Conservation (phyloP, 2,329 filamentous ascomycete species). For the Penicillium sp. region DNA sequence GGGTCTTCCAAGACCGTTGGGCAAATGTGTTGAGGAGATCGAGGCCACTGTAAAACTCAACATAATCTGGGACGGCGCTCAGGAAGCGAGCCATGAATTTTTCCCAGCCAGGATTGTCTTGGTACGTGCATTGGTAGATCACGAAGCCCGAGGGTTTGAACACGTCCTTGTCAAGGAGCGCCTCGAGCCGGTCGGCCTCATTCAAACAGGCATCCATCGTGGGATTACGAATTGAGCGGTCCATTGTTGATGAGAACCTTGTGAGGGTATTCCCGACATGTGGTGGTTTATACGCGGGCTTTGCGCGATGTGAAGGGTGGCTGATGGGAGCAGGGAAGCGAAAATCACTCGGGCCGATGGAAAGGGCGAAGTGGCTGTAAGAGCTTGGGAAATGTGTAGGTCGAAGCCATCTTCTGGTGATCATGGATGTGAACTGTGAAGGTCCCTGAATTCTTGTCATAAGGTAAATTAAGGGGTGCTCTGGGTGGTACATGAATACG, state of each 20-base stretch:
- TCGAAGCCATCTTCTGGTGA: neutral
- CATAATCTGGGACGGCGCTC: neutral
- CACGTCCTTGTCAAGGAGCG: conserved; percentile 47
- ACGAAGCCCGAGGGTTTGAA: conserved; percentile 13
- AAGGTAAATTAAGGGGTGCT: neutral
- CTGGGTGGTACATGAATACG: neutral
- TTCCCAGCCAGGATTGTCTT: neutral
- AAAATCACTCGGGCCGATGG: neutral
- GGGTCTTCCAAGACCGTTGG: conserved; percentile 23
- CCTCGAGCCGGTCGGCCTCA: conserved; percentile 1
- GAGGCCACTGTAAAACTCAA: neutral
- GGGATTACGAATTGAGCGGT: neutral
- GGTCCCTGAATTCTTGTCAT: neutral
- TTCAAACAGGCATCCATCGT: conserved; percentile 1
- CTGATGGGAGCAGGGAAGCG: neutral
- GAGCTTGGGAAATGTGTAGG: neutral
- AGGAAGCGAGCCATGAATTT: neutral
- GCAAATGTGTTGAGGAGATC: conserved; percentile 3
- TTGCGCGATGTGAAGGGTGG: neutral
- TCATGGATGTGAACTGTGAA: neutral
- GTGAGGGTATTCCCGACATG: neutral
- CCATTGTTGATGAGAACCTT: neutral
- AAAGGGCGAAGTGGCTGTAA: neutral
- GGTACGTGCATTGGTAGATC: conserved; percentile 12
- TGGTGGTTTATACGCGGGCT: neutral